Conservation (phyloP, 352 stramenopile species). For the Phytophthora macrochlamydospora region DNA sequence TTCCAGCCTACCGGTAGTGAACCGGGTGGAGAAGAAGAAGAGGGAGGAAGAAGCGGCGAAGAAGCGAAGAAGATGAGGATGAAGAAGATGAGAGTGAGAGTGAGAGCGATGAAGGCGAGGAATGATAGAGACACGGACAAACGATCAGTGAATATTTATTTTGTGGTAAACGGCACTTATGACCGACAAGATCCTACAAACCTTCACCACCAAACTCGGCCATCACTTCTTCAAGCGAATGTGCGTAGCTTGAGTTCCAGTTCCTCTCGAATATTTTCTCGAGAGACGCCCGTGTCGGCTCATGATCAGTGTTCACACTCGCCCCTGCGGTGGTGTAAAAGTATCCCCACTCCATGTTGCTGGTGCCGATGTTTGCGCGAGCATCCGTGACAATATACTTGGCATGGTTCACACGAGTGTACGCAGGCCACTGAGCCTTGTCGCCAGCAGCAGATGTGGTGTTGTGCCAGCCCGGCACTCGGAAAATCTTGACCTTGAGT, state of each 20-base stretch:
- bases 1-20: conserved; percentile 13
- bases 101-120: conserved; percentile 5
- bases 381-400: conserved; percentile 86
- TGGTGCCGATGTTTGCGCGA: conserved; percentile 85
- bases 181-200: not conserved
- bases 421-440: conserved; percentile 58
- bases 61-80: conserved; percentile 1
- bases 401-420: conserved; percentile 83
- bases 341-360: conserved; percentile 89
- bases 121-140: conserved; percentile 13
- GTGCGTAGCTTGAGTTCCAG: conserved; percentile 74
- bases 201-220: not conserved
- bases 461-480: conserved; percentile 77
- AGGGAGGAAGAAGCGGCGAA: conserved; percentile 1
- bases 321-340: conserved; percentile 85
- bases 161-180: not conserved
- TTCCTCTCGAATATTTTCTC: conserved; percentile 75
- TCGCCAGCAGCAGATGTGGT: conserved; percentile 39
- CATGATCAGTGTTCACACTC: conserved; percentile 82
- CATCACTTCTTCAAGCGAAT: conserved; percentile 34
- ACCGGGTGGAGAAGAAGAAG: conserved; percentile 10
- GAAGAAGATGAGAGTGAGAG: conserved; percentile 8
- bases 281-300: conserved; percentile 53
- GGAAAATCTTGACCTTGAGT: conserved; percentile 78
- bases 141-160: conserved; percentile 28